These are phyloP conservation scores for Teunomyces barrocoloradensis DNA, from an alignment of 805 yeast genomes.

Conservation along the genomic window DNA sequence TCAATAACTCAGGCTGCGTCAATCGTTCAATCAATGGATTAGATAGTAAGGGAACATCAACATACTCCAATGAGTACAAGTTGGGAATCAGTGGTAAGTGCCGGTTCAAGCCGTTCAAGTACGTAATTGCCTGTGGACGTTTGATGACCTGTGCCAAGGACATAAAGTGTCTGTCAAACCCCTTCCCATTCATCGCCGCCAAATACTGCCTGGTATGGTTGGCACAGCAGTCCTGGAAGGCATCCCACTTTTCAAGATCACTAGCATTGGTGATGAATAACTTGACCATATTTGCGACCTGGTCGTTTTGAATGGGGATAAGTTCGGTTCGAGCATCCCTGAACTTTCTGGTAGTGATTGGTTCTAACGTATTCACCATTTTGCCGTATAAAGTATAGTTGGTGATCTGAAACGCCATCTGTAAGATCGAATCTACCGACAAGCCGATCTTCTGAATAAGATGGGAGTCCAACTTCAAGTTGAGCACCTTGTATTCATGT, in stretches of 20 bases:
- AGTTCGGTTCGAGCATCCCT: constrained; percentile 69
- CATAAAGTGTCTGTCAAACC: constrained; percentile 71
- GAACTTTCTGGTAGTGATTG: constrained; percentile 66
- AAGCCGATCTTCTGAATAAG: constrained; percentile 40
- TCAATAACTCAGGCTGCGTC: constrained; percentile 35
- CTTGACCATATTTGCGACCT: constrained; percentile 53
- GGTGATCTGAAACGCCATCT: constrained; percentile 51
- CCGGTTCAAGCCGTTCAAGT: constrained; percentile 45
- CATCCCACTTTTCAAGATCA: constrained; percentile 46
- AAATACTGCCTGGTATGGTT: constrained; percentile 49
- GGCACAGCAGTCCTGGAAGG: constrained; percentile 49
- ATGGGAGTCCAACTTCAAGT: constrained; percentile 33
- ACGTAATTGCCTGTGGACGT: constrained; percentile 34
- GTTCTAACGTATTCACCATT: constrained; percentile 49
- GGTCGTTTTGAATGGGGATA: constrained; percentile 60
- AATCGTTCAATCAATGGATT: constrained; percentile 33
- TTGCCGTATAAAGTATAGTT: constrained; percentile 56
- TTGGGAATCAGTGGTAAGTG: constrained; percentile 33
- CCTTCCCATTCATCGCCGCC: constrained; percentile 57
- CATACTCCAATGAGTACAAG: constrained; percentile 13
- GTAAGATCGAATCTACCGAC: constrained; percentile 51
- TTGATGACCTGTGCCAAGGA: constrained; percentile 59
- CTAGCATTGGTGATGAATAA: constrained; percentile 57
- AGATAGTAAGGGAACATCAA: constrained; percentile 30
- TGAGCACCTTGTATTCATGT: constrained; percentile 50